Conservation (phyloP, 495 filamentous ascomycete species). For the Penicillium flavigenum region DNA sequence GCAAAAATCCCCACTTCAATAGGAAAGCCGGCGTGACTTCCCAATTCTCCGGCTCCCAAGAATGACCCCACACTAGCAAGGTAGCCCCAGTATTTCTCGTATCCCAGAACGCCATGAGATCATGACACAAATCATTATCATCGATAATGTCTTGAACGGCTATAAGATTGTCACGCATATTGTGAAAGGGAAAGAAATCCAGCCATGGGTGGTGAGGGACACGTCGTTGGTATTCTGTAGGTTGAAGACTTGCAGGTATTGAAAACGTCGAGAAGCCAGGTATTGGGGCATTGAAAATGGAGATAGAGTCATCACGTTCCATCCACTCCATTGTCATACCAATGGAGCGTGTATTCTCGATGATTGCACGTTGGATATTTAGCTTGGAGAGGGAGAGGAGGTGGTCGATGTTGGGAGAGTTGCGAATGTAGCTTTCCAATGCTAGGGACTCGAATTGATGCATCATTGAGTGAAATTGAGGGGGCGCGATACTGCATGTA, state of each 20-base stretch:
- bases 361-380: constrained; percentile 5
- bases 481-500: neutral
- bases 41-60: constrained; percentile 32
- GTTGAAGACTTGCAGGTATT: neutral
- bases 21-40: constrained; percentile 32
- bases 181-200: no score
- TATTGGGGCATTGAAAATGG: neutral
- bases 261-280: neutral
- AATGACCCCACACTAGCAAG: constrained; percentile 33
- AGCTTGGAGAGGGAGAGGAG: constrained; percentile 3
- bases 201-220: neutral
- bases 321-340: constrained; percentile 4
- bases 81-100: constrained; percentile 10
- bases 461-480: neutral
- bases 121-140: no score
- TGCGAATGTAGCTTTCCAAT: neutral
- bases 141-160: no score
- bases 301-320: constrained; percentile 1
- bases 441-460: neutral
- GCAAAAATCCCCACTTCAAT: constrained; percentile 29
- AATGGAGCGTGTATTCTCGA: neutral
- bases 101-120: neutral
- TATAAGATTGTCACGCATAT: no score
- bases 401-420: neutral
- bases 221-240: constrained; percentile 8